Evolutionary conservation across 2,329 filamentous ascomycete species (phyloP), one percentile per base, ranked within the genome.

Genomic region (Alternaria angustiovoidea): DNA sequence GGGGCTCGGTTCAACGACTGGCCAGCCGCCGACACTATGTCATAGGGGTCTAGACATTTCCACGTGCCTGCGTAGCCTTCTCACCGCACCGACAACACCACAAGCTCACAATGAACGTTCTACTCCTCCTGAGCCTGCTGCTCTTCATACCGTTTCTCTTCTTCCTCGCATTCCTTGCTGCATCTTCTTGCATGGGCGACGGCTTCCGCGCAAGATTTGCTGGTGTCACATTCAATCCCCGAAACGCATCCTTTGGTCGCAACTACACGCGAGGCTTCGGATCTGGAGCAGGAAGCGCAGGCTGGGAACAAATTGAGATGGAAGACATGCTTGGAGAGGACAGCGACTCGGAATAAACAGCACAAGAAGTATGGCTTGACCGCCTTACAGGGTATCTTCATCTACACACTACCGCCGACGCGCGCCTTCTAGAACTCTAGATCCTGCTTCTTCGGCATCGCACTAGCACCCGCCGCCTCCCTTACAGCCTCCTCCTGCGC

Each of bases 261-360:
- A 82, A 82, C 63, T 88, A 88, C 65, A 83, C 86, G 42, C 81
- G 84, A 43, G 83, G 82, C 14, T 84, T 88, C 75, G 83, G 78
- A 2, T 79, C 83, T n/a, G 83, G 83, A 41, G 81, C 82, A 7
- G 84, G 83, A 7, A 79, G 81, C 34, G 82, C 81, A 8, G 83
- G 86, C 61, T 88, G 86, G 71, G 86, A 88, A 70, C 85, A 88
- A 63, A 88, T 89, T 61, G 86, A 89, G 74, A 81, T 88, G 82
- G 84, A 88, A 62, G 84, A 87, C 58, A 86, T 88, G 83, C 77
- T 88, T 55, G 79, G 80, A 28, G 79, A 82, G 11, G 74, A 79
- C 43, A 77, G 66, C 54, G 67, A 72, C 4, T 64, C 79, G 41
- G 69, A 75, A 51, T 52, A 57, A 57, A 56, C 12, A 43, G 51